phyloP scores from a whole-genome alignment of 208 protist species.

The Acanthamoeba sp. region DNA sequence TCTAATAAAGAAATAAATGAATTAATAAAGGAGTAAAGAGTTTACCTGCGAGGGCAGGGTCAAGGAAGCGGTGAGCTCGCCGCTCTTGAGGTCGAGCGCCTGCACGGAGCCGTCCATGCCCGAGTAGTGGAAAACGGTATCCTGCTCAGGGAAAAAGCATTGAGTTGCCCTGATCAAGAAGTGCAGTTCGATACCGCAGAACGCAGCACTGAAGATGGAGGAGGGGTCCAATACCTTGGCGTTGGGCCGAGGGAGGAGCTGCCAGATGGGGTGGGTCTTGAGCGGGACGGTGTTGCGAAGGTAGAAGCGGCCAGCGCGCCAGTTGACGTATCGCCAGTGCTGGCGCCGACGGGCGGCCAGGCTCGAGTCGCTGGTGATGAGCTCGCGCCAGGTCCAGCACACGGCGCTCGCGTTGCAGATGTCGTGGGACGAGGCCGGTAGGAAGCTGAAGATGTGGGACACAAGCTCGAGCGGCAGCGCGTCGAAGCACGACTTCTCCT shows the following conservation, averaged over 20 bases:
- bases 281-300: constrained; percentile 24
- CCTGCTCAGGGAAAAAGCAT: not conserved
- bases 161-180: not conserved
- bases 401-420: constrained; percentile 53
- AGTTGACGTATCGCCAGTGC: constrained; percentile 58
- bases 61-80: not conserved
- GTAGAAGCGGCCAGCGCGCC: constrained; percentile 37
- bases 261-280: constrained; percentile 61
- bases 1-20: not conserved
- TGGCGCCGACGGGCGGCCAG: constrained; percentile 21
- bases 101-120: constrained; percentile 49
- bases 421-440: not conserved
- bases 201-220: not conserved
- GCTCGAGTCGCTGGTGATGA: constrained; percentile 46
- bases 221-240: not conserved
- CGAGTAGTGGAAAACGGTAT: constrained; percentile 41
- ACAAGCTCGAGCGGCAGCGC: not conserved
- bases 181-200: not conserved
- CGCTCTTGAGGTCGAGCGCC: constrained; percentile 6
- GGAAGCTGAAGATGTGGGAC: constrained; percentile 26
- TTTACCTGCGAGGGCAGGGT: constrained; percentile 29
- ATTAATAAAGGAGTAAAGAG: not conserved
- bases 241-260: constrained; percentile 18
- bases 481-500: not conserved
- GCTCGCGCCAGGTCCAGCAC: constrained; percentile 21